A percentile compares a stretch with the other conserved stretches of the same genome.
Conservation (phyloP, 2,329 filamentous ascomycete species). For the Coleophoma eucalyptorum region DNA sequence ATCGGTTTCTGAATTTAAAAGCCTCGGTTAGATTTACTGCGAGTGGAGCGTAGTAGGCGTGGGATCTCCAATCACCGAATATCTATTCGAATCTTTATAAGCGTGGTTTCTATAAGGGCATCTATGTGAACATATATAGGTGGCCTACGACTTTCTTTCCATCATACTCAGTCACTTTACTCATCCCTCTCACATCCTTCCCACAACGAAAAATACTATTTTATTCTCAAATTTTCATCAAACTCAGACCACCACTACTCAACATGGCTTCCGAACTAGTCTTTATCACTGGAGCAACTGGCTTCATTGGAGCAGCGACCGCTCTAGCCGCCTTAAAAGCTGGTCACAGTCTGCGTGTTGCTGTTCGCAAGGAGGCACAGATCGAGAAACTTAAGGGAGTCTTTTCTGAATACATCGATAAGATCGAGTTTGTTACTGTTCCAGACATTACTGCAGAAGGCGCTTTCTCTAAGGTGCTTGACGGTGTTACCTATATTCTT, state of each 20-base stretch:
- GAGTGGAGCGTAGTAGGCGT: background rate
- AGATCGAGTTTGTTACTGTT: conserved; percentile 6
- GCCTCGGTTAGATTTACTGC: background rate
- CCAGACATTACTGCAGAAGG: conserved; percentile 7
- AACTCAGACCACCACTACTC: background rate
- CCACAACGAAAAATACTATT: background rate
- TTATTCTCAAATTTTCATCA: background rate
- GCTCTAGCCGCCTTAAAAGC: conserved; percentile 9
- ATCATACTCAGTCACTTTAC: background rate
- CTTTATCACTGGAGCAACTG: conserved; percentile 20
- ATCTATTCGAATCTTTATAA: too few relatives aligned
- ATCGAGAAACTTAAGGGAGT: conserved; percentile 9
- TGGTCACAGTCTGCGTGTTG: conserved; percentile 14
- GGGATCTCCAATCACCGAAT: too few relatives aligned
- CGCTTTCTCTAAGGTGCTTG: conserved; percentile 5
- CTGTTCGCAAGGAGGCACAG: conserved; percentile 14
- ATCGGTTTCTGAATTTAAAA: background rate
- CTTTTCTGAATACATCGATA: background rate
- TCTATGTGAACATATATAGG: background rate
- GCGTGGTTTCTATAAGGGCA: too few relatives aligned
- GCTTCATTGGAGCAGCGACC: conserved; percentile 16
- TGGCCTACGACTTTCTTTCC: background rate
- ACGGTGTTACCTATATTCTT: conserved; percentile 9
- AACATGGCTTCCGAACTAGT: conserved; percentile 3
- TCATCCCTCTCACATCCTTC: background rate